These are phyloP conservation scores for Penicillium cinerascens DNA, from an alignment of 495 filamentous ascomycete species.

Conservation along the genomic window DNA sequence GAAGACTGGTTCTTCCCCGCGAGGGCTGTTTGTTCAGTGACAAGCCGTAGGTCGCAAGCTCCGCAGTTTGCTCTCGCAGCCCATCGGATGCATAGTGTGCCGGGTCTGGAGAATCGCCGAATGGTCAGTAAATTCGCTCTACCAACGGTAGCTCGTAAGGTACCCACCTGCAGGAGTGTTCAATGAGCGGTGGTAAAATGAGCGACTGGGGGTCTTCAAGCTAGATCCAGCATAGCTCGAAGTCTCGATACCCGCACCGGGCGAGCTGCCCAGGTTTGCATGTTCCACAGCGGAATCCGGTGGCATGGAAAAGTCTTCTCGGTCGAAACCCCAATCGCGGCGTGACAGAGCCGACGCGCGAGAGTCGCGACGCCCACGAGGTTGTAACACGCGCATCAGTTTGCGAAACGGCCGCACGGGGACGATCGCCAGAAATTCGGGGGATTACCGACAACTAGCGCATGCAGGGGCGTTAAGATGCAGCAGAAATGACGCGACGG, in stretches of 20 bases:
- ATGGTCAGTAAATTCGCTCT: slow-evolving; percentile 26
- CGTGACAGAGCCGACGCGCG: slow-evolving; percentile 28
- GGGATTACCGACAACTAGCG: slow-evolving; percentile 22
- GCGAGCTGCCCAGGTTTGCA: slow-evolving; percentile 31
- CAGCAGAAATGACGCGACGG: slow-evolving; percentile 23
- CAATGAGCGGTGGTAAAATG: slow-evolving; percentile 73
- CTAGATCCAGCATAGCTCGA: slow-evolving; percentile 37
- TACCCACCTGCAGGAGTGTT: slow-evolving; percentile 59
- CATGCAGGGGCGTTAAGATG: slow-evolving; percentile 18
- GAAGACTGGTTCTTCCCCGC: slow-evolving; percentile 31
- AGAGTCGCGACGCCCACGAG: slow-evolving; percentile 38
- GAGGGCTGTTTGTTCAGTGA: slow-evolving; percentile 45
- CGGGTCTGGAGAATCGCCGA: slow-evolving; percentile 51
- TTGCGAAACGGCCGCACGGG: slow-evolving; percentile 11
- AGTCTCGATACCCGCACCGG: slow-evolving; percentile 33
- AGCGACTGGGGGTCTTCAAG: slow-evolving; percentile 68
- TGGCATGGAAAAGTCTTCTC: slow-evolving; percentile 20
- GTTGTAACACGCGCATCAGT: slow-evolving; percentile 36
- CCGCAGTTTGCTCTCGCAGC: slow-evolving; percentile 86
- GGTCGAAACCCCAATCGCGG: slow-evolving; percentile 20
- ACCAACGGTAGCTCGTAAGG: slow-evolving; percentile 1
- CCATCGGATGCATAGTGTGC: slow-evolving; percentile 67
- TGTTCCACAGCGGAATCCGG: slow-evolving; percentile 30
- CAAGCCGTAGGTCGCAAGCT: slow-evolving; percentile 82
- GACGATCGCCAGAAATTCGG: slow-evolving; percentile 7